phyloP scores from a whole-genome alignment of 1,284 basidiomycete species.

The Phlebopus sp. region DNA sequence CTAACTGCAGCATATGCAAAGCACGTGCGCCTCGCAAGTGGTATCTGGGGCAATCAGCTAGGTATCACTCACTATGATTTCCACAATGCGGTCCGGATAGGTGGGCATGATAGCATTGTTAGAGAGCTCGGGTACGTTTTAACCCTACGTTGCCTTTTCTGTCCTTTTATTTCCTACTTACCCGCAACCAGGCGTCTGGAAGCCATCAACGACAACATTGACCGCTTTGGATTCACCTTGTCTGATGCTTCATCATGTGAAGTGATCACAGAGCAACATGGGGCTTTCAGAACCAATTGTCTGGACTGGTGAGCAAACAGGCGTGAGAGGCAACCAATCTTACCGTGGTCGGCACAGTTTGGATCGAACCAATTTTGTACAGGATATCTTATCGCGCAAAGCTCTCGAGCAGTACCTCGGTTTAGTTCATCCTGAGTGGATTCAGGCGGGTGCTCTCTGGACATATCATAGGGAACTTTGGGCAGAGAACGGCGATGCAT shows the following conservation, averaged over 20 bases:
- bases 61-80: slow-evolving; percentile 93
- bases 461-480: slow-evolving; percentile 88
- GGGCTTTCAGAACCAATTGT: slow-evolving; percentile 94
- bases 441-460: slow-evolving; percentile 74
- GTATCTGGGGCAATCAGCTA: slow-evolving; percentile 56
- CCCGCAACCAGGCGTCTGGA: slow-evolving; percentile 49
- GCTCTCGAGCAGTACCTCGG: slow-evolving; percentile 74
- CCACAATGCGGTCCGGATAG: slow-evolving; percentile 78
- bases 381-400: slow-evolving; percentile 85
- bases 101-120: slow-evolving; percentile 86
- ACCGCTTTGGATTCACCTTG: slow-evolving; percentile 84
- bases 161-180: slow-evolving; percentile 12
- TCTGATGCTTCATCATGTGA: slow-evolving; percentile 65
- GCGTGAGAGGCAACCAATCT: not conserved
- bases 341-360: slow-evolving; percentile 49
- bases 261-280: slow-evolving; percentile 80
- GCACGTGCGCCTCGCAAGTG: slow-evolving; percentile 64
- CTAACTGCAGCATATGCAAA: slow-evolving; percentile 82
- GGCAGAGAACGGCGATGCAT: slow-evolving; percentile 93
- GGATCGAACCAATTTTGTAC: slow-evolving; percentile 97
- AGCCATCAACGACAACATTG: slow-evolving; percentile 62
- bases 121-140: slow-evolving; percentile 64
- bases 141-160: slow-evolving; percentile 4
- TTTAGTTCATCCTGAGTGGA: slow-evolving; percentile 72
- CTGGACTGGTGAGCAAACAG: slow-evolving; percentile 75